Percentiles rank a stretch among this genome's conserved stretches.
Evolutionary conservation across 2,329 filamentous ascomycete genomes (phyloP).

Genomic region (Fusarium sp.): DNA sequence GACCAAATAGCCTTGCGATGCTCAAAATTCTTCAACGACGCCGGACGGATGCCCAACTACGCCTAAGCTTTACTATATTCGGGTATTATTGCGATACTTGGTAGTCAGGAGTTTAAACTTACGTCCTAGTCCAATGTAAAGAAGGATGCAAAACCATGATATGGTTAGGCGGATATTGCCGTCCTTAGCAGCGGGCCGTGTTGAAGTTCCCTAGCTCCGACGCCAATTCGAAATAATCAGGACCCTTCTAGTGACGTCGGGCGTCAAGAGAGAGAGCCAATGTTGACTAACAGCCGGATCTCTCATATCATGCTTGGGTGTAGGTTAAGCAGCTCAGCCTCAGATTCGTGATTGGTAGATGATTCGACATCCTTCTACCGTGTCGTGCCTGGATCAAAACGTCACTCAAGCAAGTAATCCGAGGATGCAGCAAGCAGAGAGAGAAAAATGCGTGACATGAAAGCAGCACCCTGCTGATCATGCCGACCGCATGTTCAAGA

Average conservation of each 20-base stretch:
- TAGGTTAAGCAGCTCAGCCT: constrained; percentile 16
- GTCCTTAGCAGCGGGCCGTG: constrained; percentile 28
- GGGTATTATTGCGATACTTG: constrained; percentile 7
- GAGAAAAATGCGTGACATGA: constrained; percentile 42
- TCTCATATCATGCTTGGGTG: background rate
- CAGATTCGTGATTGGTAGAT: background rate
- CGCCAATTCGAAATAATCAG: constrained; percentile 14
- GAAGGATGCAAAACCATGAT: constrained; percentile 2
- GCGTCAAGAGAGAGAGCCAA: background rate
- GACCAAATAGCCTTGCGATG: background rate
- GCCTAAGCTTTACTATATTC: background rate
- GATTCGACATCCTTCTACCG: constrained; percentile 20
- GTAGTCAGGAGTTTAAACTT: background rate
- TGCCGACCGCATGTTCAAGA: constrained; percentile 32
- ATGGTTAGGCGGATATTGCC: constrained; percentile 24
- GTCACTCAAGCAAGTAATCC: constrained; percentile 18
- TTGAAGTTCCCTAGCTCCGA: constrained; percentile 26
- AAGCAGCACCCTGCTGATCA: constrained; percentile 37
- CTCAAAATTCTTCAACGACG: background rate
- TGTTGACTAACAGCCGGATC: background rate
- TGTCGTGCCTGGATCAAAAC: constrained; percentile 16
- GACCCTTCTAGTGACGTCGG: constrained; percentile 24
- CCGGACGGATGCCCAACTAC: background rate
- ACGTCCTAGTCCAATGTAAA: background rate
- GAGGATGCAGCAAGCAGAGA: constrained; percentile 7